Base-by-base conservation (phyloP, 306 rosid genomes). In the Pterocarpus macrocarpus region DNA sequence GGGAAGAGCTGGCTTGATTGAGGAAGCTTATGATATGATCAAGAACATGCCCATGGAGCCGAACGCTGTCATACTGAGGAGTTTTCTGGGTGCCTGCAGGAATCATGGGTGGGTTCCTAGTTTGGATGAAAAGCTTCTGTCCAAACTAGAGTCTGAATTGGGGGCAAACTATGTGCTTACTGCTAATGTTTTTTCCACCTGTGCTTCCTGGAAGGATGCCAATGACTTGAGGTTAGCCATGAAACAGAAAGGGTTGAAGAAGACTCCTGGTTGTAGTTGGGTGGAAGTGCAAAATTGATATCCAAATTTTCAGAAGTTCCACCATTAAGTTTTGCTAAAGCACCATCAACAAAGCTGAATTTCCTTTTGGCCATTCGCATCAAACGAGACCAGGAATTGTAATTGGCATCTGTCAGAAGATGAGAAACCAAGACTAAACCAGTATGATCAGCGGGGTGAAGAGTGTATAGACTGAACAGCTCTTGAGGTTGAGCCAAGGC, bases 201-300 rank as follows among this genome's bases (percentile, higher is more conserved):
- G 84, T 64, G 86, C 84, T 82, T 78, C 83, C 30, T 89, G 89
- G 89, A 74, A 84, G 69, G 86, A 84, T 78, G 91, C 90, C 66
- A 87, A 72, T 80, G 86, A 86, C 67, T 78, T 87, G 85, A 83
- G 93, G 64, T 53, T 84, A 14, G 81, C 85, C 85, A 91, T 91
- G 95, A 86, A 84, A 77, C 83, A 43, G 73, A 89, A 81, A 75
- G 89, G 93, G 56, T 80, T 87, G 85, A 81, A 41, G 83, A 91
- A 89, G 80, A 61, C 33, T 70, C 91, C 91, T 30, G 95, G 93
- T 38, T 81, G 88, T 80, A 91, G 93, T 75, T 91, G 93, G 95
- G 86, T 91, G 71, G 90, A 81, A 55, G 88, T 81, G 81, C 77
- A 84, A 81, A 77, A 67, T 69, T 75, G 73, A 81, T 73, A 8